A percentile compares a stretch with the other conserved stretches of the same genome.
phyloP scores from a whole-genome alignment of 306 rosid species.

The Arachis stenosperma region DNA sequence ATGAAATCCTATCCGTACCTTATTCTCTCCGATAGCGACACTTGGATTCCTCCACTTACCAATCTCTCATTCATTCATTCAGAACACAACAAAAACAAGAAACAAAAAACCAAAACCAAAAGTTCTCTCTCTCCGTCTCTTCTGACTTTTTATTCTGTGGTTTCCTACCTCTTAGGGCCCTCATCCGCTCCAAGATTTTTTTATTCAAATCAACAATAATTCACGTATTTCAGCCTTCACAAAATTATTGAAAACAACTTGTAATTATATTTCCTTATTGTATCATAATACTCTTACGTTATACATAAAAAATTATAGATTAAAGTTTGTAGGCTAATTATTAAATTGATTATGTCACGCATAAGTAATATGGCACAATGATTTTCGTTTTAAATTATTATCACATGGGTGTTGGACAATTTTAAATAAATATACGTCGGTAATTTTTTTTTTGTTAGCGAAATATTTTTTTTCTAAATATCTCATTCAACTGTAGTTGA shows the following conservation, averaged over 20 bases:
- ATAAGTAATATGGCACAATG: neutral
- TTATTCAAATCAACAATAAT: neutral
- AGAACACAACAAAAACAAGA: conserved; percentile 13
- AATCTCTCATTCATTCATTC: neutral
- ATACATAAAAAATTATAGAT: neutral
- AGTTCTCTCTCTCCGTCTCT: conserved; percentile 35
- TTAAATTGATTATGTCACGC: neutral
- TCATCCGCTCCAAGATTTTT: neutral
- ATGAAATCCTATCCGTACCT: conserved; percentile 30
- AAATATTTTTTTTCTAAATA: too few species aligned
- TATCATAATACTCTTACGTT: neutral
- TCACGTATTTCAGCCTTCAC: neutral
- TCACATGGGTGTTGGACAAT: neutral
- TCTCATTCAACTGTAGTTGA: too few species aligned
- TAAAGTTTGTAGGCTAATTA: neutral
- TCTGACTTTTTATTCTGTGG: conserved; percentile 36
- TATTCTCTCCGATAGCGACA: conserved; percentile 56
- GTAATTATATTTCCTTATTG: neutral
- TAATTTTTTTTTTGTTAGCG: too few species aligned
- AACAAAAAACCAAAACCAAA: neutral
- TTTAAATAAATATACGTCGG: neutral
- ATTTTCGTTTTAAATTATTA: too few species aligned
- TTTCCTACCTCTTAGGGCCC: neutral
- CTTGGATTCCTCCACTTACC: conserved; percentile 42
- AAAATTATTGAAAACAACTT: neutral